Base-by-base conservation (phyloP, 306 rosid genomes). In the Prinsepia uniflora region DNA sequence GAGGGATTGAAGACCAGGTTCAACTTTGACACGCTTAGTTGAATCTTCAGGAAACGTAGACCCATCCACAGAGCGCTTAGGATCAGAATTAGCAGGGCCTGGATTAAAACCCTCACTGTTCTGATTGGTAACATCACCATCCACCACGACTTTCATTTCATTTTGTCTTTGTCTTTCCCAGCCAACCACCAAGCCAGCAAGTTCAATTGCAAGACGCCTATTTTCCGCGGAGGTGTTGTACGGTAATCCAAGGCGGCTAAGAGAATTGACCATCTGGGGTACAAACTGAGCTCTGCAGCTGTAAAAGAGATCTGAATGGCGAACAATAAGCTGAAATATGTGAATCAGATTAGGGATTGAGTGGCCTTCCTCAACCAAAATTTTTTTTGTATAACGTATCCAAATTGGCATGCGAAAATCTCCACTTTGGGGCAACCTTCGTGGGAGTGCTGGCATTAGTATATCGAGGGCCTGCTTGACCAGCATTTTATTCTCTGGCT, bases 391-490 rank as follows among this genome's bases (percentile, higher is more conserved):
- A 71, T 91, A 95, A 74, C 96, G 82, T 65, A 91, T 95, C 99
- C 99, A 95, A 72, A 89, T 95, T 67, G 99, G 97, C 97, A 95
- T 91, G 71, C 96, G 91, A 77, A 95, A 87, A 78, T 95, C 97
- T 55, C 97, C 99, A 57, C 85, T 24, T 24, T 24, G 94, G 22
- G 99, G 99, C 78, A 95, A 80, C 66, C 99, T 92, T 60, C 89
- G 85, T n/a, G 99, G 99, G 68, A 95, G 87, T 78, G 97, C 99
- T 40, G 99, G 99, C 99, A 95, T 95, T 58, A 95, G 86, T 79
- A 95, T 95, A 83, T 95, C 99, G 47, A 95, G 99, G 72, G 99
- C 97, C 87, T 95, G 99, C 87, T 92, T 91, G 83, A 95, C 99
- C 84, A 95, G 79, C 99, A 95, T 91, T 89, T 92, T 91, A 83